These are phyloP conservation scores for Blastobotrys robertii DNA, from an alignment of 805 yeast species.

Conservation along the genomic window DNA sequence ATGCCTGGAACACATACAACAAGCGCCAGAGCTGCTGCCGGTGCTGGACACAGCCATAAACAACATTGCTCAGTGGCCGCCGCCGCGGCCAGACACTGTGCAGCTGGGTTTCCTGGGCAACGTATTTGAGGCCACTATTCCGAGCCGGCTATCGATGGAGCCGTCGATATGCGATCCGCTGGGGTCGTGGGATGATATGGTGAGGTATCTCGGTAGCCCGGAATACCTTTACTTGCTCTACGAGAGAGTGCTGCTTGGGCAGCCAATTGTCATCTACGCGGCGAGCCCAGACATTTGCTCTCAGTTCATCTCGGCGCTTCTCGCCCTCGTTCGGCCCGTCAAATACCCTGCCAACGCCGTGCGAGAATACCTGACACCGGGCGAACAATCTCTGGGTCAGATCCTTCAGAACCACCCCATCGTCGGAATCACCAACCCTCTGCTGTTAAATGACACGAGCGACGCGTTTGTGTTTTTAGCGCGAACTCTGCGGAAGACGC, in stretches of 20 bases:
- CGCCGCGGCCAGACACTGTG: slow-evolving; percentile 13
- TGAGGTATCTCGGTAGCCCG: slow-evolving; percentile 4
- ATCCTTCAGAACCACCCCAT: slow-evolving; percentile 11
- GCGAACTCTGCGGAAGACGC: background rate
- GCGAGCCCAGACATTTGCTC: slow-evolving; percentile 19
- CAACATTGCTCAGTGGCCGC: slow-evolving; percentile 17
- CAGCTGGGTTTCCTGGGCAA: slow-evolving; percentile 15
- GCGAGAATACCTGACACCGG: slow-evolving; percentile 20
- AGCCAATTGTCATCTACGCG: slow-evolving; percentile 15
- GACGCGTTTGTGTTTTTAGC: slow-evolving; percentile 1
- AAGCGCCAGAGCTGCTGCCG: slow-evolving; percentile 2
- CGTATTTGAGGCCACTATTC: slow-evolving; percentile 1
- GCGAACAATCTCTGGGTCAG: too few species aligned
- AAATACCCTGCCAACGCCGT: slow-evolving; percentile 8
- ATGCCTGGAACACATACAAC: slow-evolving; percentile 12
- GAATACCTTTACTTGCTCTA: slow-evolving; percentile 17
- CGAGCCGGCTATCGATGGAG: background rate
- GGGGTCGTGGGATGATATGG: slow-evolving; percentile 11
- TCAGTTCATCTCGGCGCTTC: slow-evolving; percentile 9
- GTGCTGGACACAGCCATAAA: slow-evolving; percentile 17
- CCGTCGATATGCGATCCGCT: slow-evolving; percentile 4
- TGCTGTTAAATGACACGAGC: slow-evolving; percentile 9
- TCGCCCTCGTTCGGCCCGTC: slow-evolving; percentile 18
- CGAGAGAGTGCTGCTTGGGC: slow-evolving; percentile 14
- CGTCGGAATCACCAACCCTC: slow-evolving; percentile 19